phyloP scores from a whole-genome alignment of 805 yeast species.

The Candida andamanensis region DNA sequence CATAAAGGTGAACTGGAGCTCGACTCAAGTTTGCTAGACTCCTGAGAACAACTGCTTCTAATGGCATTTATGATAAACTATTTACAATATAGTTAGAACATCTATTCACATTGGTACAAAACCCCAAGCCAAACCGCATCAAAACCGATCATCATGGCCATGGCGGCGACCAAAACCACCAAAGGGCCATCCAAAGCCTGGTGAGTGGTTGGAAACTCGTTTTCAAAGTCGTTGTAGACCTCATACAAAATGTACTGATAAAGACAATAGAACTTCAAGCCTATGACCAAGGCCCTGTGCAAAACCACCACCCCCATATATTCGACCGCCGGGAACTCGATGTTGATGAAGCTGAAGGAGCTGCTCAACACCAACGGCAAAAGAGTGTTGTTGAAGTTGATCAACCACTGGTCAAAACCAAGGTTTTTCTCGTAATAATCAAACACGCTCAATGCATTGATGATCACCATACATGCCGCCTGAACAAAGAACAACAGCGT shows the following conservation, averaged over 20 bases:
- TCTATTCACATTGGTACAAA: no score
- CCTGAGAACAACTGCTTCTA: no score
- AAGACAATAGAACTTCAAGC: slow-evolving; percentile 30
- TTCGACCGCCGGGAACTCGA: slow-evolving; percentile 11
- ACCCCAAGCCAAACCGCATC: no score
- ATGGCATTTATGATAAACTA: no score
- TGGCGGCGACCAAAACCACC: no score
- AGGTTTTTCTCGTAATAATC: slow-evolving; percentile 4
- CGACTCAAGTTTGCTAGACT: no score
- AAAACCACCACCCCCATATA: slow-evolving; percentile 2
- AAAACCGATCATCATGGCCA: no score
- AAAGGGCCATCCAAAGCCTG: no score
- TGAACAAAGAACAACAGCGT: slow-evolving; percentile 6
- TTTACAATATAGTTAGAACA: no score
- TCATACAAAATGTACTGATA: slow-evolving; percentile 30
- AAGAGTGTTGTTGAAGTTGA: slow-evolving; percentile 28
- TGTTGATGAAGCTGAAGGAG: slow-evolving; percentile 25
- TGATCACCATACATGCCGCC: slow-evolving; percentile 11
- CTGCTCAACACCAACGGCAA: slow-evolving; percentile 32
- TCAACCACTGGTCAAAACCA: slow-evolving; percentile 9
- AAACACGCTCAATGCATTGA: slow-evolving; percentile 6
- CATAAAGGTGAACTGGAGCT: no score
- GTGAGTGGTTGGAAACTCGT: no score
- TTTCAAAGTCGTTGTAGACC: slow-evolving; percentile 6
- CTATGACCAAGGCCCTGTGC: slow-evolving; percentile 19